Conservation (phyloP, 192 early-diverging fungal genomes). For the Ramicandelaber brevisporus region DNA sequence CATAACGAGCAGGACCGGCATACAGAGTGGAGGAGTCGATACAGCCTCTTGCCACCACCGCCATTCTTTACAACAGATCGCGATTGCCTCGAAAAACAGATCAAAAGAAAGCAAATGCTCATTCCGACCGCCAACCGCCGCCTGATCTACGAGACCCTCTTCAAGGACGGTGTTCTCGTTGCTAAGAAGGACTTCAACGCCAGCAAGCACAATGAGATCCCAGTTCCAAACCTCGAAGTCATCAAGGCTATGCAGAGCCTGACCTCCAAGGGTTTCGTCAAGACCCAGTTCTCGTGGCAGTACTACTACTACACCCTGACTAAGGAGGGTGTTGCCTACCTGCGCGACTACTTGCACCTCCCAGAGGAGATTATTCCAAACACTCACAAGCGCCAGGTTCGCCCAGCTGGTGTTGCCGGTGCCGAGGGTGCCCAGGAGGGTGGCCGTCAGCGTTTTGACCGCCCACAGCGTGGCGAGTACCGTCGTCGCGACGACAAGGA, state of each 20-base stretch:
- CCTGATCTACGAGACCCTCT: conserved; percentile 81
- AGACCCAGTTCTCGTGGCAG: conserved; percentile 98
- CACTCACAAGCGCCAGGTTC: conserved; percentile 88
- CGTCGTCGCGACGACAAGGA: conserved; percentile 76
- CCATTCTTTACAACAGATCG: no score
- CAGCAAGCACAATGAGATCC: conserved; percentile 82
- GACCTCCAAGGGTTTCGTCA: conserved; percentile 77
- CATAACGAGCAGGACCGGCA: no score
- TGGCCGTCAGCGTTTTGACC: conserved; percentile 24
- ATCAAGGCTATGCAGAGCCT: conserved; percentile 98
- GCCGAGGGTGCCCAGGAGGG: conserved; percentile 36
- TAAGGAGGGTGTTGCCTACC: conserved; percentile 90
- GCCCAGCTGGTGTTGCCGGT: conserved; percentile 28
- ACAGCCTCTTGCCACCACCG: no score
- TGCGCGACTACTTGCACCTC: conserved; percentile 91
- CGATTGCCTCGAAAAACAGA: no score
- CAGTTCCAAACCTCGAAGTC: conserved; percentile 95
- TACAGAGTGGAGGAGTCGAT: no score
- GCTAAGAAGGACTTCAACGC: conserved; percentile 98
- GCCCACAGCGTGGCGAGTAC: conserved; percentile 67
- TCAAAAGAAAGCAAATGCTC: no score
- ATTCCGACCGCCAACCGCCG: conserved; percentile 94
- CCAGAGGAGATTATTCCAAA: conserved; percentile 91
- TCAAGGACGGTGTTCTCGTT: conserved; percentile 95
- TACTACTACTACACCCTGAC: conserved; percentile 99